These are phyloP conservation scores for Bathelium albidoporum DNA, from an alignment of 495 filamentous ascomycete species.

Conservation along the genomic window DNA sequence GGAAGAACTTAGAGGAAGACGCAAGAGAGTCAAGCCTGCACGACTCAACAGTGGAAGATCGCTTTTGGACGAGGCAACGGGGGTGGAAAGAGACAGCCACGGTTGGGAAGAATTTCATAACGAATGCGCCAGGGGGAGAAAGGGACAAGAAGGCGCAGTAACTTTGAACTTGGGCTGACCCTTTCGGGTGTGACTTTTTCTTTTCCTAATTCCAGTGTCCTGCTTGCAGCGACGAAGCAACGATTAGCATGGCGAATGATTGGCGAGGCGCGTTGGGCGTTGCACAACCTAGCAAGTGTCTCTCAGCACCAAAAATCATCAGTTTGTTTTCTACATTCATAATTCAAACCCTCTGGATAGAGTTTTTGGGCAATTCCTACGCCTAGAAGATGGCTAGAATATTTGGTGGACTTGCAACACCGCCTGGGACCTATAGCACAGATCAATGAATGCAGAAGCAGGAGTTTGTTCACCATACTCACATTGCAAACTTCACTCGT, in stretches of 20 bases:
- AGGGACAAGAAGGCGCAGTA: constrained; percentile 52
- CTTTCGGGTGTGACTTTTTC: not conserved
- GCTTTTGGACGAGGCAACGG: constrained; percentile 60
- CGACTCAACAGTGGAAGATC: constrained; percentile 45
- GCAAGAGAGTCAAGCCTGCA: constrained; percentile 47
- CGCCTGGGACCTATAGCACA: constrained; percentile 9
- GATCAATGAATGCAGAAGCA: not conserved
- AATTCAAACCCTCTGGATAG: not conserved
- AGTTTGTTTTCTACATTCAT: not conserved
- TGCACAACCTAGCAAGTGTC: no score
- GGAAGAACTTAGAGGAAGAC: constrained; percentile 55
- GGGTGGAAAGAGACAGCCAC: constrained; percentile 50
- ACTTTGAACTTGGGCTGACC: not conserved
- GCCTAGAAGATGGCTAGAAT: constrained; percentile 21
- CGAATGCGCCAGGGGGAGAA: constrained; percentile 33
- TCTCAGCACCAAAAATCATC: not conserved
- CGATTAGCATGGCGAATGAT: not conserved
- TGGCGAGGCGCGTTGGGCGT: not conserved
- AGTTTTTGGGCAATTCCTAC: not conserved
- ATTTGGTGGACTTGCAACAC: constrained; percentile 25
- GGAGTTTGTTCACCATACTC: not conserved
- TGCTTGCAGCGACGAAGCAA: not conserved
- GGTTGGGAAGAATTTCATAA: constrained; percentile 48
- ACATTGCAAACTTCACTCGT: constrained; percentile 19
- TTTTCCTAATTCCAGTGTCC: no score